phyloP scores from a whole-genome alignment of 2,329 filamentous ascomycete genomes.

The Elsinoe ampelina region DNA sequence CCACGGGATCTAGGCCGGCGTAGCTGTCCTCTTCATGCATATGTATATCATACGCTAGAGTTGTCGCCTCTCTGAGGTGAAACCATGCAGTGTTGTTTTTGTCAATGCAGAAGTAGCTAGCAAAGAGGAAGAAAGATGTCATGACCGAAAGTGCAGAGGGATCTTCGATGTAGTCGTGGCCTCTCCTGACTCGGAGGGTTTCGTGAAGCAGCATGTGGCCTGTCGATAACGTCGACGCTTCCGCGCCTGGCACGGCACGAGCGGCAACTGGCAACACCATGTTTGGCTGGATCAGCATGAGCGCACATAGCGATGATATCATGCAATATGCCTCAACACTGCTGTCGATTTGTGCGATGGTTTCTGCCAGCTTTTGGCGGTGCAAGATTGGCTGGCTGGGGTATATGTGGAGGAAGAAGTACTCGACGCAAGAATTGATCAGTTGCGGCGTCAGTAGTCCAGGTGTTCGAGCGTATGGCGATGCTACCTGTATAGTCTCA shows the following conservation, averaged over 20 bases:
- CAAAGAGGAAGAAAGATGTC: conserved; percentile 54
- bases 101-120: conserved; percentile 53
- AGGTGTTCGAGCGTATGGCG: conserved; percentile 37
- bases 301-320: conserved; percentile 42
- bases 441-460: conserved; percentile 42
- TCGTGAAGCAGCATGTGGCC: conserved; percentile 51
- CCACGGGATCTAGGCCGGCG: conserved; percentile 38
- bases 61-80: conserved; percentile 52
- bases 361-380: conserved; percentile 42
- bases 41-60: conserved; percentile 48
- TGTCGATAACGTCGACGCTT: conserved; percentile 40
- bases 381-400: conserved; percentile 55
- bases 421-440: conserved; percentile 47
- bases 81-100: conserved; percentile 55
- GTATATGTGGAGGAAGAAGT: conserved; percentile 54
- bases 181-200: conserved; percentile 46
- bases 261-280: conserved; percentile 37
- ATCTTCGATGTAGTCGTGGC: conserved; percentile 50
- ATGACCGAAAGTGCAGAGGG: conserved; percentile 48
- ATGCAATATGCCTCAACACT: conserved; percentile 50
- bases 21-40: conserved; percentile 52
- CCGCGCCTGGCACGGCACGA: conserved; percentile 22
- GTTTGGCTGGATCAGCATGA: conserved; percentile 42
- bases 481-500: conserved; percentile 34
- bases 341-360: conserved; percentile 43